Evolutionary conservation across 2,329 filamentous ascomycete genomes (phyloP).

Genomic region (Cladosporium phlei): DNA sequence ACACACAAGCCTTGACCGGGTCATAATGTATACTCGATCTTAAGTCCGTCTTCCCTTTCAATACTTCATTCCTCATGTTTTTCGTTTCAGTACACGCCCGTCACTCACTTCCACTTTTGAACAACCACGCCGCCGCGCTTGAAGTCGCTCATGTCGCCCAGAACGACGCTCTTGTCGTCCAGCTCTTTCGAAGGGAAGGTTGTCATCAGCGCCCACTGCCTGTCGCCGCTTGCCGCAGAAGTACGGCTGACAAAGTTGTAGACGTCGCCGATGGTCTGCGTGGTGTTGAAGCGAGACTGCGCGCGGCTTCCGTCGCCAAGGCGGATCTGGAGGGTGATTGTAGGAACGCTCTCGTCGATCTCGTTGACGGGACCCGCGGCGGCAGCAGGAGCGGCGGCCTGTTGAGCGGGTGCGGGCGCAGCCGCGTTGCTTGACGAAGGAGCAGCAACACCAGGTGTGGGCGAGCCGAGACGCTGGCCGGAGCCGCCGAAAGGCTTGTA

Average conservation of each 20-base stretch:
- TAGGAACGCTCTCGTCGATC: slow-evolving; percentile 63
- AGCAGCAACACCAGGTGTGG: slow-evolving; percentile 58
- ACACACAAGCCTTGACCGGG: too few species aligned
- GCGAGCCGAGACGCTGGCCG: slow-evolving; percentile 71
- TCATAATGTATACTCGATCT: too few species aligned
- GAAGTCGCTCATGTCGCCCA: slow-evolving; percentile 47
- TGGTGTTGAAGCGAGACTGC: slow-evolving; percentile 76
- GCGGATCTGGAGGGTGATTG: slow-evolving; percentile 68
- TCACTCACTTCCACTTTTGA: slow-evolving; percentile 48
- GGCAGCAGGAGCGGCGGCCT: slow-evolving; percentile 28
- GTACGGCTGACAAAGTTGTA: slow-evolving; percentile 69
- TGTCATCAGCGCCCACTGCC: slow-evolving; percentile 71
- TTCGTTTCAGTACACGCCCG: too few species aligned
- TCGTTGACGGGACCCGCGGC: slow-evolving; percentile 39
- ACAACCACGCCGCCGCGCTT: slow-evolving; percentile 52
- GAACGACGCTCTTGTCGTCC: slow-evolving; percentile 54
- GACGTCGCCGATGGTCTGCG: slow-evolving; percentile 70
- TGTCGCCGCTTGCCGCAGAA: slow-evolving; percentile 50
- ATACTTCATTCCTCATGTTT: too few species aligned
- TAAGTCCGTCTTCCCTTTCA: too few species aligned
- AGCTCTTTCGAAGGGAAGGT: slow-evolving; percentile 81
- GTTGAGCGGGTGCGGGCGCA: slow-evolving; percentile 21
- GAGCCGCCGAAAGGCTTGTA: slow-evolving; percentile 71
- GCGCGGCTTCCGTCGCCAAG: slow-evolving; percentile 72
- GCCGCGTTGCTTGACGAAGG: slow-evolving; percentile 22